These are phyloP conservation scores for Entelexis sorbosivorans DNA, from an alignment of 1,139 yeast species.

Conservation along the genomic window DNA sequence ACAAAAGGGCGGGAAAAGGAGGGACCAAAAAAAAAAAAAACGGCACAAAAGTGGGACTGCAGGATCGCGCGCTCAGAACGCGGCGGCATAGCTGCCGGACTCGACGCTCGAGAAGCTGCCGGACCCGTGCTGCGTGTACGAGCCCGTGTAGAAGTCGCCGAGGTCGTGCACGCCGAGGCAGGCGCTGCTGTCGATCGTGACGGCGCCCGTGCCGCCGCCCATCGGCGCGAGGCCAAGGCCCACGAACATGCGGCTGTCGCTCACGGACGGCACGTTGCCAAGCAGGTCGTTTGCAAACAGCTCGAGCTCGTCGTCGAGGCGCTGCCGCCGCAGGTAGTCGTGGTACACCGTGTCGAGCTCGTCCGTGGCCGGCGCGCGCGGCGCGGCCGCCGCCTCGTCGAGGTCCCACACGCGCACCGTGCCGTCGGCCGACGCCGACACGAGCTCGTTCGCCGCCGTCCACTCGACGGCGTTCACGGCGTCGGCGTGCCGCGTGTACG, in stretches of 20 bases:
- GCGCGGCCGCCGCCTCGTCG: conserved; percentile 24
- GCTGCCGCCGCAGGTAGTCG: conserved; percentile 28
- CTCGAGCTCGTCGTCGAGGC: conserved; percentile 26
- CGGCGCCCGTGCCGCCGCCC: conserved; percentile 18
- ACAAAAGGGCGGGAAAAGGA: no score
- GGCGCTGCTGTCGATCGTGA: conserved; percentile 23
- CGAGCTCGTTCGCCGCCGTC: conserved; percentile 45
- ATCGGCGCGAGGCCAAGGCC: conserved; percentile 18
- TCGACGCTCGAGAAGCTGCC: conserved; percentile 4
- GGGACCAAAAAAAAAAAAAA: no score
- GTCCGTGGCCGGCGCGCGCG: not conserved
- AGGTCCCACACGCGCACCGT: conserved; percentile 65
- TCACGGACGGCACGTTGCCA: conserved; percentile 25
- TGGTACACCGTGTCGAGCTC: conserved; percentile 24
- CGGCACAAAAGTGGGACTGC: no score
- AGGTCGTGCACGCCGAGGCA: conserved; percentile 24
- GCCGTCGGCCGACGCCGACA: conserved; percentile 59
- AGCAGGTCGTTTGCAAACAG: conserved; percentile 24
- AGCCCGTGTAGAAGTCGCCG: conserved; percentile 1
- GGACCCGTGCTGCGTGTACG: not conserved
- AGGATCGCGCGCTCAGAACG: no score
- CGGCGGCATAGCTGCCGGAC: not conserved
- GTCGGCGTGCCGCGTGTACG: conserved; percentile 48
- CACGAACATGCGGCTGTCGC: conserved; percentile 28
- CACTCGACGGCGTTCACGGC: conserved; percentile 50